Evolutionary conservation across 2,329 filamentous ascomycete genomes (phyloP).

Genomic region (Colletotrichum orbiculare): DNA sequence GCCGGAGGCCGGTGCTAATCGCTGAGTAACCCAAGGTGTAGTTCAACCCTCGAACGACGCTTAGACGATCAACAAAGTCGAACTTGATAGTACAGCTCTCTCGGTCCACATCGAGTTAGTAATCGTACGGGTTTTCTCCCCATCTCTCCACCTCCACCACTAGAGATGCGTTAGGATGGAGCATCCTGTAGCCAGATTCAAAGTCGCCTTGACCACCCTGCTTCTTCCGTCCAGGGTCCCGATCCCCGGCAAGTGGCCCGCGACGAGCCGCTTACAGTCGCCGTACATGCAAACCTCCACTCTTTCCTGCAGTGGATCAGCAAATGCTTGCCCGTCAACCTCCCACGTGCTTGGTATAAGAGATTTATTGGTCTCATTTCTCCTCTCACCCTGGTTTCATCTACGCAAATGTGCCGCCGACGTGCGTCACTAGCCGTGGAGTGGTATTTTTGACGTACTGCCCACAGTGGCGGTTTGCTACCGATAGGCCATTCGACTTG

Average conservation of each 20-base stretch:
- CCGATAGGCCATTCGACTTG: constrained; percentile 18
- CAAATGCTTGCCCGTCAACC: constrained; percentile 24
- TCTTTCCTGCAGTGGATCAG: constrained; percentile 18
- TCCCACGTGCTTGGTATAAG: constrained; percentile 27
- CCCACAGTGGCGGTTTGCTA: constrained; percentile 19
- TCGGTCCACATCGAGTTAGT: background rate
- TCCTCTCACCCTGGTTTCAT: background rate
- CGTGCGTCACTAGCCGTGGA: constrained; percentile 19
- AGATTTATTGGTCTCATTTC: constrained; percentile 22
- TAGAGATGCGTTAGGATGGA: constrained; percentile 20
- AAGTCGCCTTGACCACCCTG: constrained; percentile 22
- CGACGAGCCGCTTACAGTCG: constrained; percentile 14
- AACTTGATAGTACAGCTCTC: background rate
- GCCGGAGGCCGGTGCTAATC: background rate
- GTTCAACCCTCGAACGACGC: too few species aligned
- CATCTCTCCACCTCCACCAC: constrained; percentile 15
- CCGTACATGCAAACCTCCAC: constrained; percentile 20
- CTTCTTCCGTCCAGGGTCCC: constrained; percentile 20
- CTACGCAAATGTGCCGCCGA: constrained; percentile 9
- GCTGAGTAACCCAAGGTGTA: constrained; percentile 19
- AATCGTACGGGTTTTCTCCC: background rate
- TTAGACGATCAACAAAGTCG: background rate
- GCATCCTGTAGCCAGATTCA: constrained; percentile 3
- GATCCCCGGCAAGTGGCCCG: constrained; percentile 21
- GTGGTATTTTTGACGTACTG: background rate